phyloP scores from a whole-genome alignment of 164 flowering plant genomes.

The Sextonia rubra region DNA sequence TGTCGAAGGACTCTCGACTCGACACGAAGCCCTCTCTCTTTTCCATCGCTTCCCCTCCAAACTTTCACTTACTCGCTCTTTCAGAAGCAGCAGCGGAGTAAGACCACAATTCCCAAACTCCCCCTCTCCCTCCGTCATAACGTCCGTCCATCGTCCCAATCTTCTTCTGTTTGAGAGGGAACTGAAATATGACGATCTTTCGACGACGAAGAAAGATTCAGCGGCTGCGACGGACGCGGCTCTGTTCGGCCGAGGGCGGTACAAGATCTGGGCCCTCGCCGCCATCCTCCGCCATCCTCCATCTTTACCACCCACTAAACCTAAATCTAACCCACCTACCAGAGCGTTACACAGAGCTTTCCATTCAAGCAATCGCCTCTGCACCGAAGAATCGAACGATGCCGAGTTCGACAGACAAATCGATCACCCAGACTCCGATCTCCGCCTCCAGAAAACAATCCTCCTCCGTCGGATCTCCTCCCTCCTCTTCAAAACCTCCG shows the following conservation, averaged over 20 bases:
- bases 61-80: not conserved
- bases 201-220: slow-evolving; percentile 38
- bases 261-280: slow-evolving; percentile 90
- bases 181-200: slow-evolving; percentile 74
- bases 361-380: no score
- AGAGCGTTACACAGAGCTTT: no score
- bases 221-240: slow-evolving; percentile 17
- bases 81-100: not conserved
- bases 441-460: slow-evolving; percentile 30
- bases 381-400: no score
- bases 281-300: slow-evolving; percentile 73
- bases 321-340: no score
- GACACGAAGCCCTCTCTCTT: no score
- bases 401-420: no score
- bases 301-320: no score
- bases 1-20: no score
- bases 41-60: not conserved
- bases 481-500: slow-evolving; percentile 16
- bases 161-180: not conserved
- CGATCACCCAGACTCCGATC: slow-evolving; percentile 16
- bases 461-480: slow-evolving; percentile 36
- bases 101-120: not conserved
- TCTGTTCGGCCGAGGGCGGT: slow-evolving; percentile 68
- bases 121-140: not conserved
- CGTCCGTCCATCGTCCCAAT: not conserved